Evolutionary conservation across 2,329 filamentous ascomycete species (phyloP).

Genomic region (Pestalotiopsis sp.): DNA sequence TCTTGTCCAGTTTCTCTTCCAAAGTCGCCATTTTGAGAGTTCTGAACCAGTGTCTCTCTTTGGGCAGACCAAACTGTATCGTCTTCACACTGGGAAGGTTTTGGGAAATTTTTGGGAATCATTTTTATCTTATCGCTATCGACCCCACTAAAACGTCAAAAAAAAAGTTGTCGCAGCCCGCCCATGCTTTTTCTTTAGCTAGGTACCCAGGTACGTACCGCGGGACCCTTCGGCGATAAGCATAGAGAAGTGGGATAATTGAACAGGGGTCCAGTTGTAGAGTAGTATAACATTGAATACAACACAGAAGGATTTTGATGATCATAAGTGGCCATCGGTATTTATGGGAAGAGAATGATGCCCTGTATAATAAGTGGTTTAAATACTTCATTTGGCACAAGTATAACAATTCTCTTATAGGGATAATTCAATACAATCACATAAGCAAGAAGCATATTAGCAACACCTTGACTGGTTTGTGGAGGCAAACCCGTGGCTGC

Average conservation of each 20-base stretch:
- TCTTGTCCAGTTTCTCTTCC: constrained; percentile 94
- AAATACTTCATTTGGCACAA: too few relatives aligned
- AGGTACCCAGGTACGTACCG: not conserved
- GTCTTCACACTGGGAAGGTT: constrained; percentile 1
- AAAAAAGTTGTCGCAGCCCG: not conserved
- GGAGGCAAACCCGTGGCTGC: too few relatives aligned
- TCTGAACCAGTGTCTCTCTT: constrained; percentile 17
- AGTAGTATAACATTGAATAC: not conserved
- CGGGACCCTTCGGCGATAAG: not conserved
- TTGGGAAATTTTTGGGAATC: constrained; percentile 27
- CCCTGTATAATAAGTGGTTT: too few relatives aligned
- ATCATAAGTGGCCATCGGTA: too few relatives aligned
- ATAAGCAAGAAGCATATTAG: too few relatives aligned
- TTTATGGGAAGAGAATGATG: too few relatives aligned
- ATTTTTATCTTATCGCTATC: constrained; percentile 11
- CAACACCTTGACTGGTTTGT: too few relatives aligned
- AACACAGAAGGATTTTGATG: too few relatives aligned
- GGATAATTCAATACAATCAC: too few relatives aligned
- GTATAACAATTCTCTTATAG: too few relatives aligned
- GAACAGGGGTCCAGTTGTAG: not conserved
- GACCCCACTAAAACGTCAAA: constrained; percentile 25
- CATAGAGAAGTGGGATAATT: not conserved
- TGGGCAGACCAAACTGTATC: constrained; percentile 6
- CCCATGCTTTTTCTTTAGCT: not conserved
- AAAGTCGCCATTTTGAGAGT: constrained; percentile 56